Conservation (phyloP, 108 stramenopile genomes). For the Mediolabrus comicus region DNA sequence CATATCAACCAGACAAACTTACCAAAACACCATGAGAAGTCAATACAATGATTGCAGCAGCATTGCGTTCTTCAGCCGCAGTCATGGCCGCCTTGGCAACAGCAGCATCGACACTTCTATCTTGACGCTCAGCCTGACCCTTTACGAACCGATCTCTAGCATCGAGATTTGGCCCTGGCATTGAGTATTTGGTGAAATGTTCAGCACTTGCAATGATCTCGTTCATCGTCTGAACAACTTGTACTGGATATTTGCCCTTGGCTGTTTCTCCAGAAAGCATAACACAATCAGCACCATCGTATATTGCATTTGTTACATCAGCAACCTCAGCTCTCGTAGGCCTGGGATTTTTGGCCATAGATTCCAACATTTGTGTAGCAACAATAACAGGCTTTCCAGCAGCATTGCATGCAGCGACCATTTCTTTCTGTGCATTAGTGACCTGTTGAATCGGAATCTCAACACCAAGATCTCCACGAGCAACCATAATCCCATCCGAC, state of each 20-base stretch:
- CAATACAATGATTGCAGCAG: constrained; percentile 88
- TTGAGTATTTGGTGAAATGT: constrained; percentile 39
- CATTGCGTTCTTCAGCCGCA: constrained; percentile 85
- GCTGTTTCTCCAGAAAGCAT: constrained; percentile 99
- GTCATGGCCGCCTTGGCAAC: constrained; percentile 91
- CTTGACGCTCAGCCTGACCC: constrained; percentile 29
- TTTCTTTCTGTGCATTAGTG: constrained; percentile 97
- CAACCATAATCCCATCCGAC: constrained; percentile 89
- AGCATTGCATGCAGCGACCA: constrained; percentile 92
- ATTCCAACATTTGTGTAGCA: constrained; percentile 98
- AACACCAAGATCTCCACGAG: constrained; percentile 83
- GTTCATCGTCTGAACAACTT: constrained; percentile 93
- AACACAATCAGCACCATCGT: constrained; percentile 98
- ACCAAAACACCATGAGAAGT: constrained; percentile 67
- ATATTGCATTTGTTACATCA: constrained; percentile 98
- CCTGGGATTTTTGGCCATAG: constrained; percentile 83
- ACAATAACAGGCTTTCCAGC: constrained; percentile 96
- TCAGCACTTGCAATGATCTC: constrained; percentile 85
- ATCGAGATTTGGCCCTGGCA: constrained; percentile 34
- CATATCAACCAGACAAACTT: constrained; percentile 1
- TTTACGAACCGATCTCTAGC: constrained; percentile 38
- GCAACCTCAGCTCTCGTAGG: constrained; percentile 98
- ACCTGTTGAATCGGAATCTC: constrained; percentile 94
- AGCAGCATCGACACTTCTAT: constrained; percentile 58
- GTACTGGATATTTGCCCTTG: constrained; percentile 94